phyloP scores from a whole-genome alignment of 805 yeast species.

The Hanseniaspora lindneri region DNA sequence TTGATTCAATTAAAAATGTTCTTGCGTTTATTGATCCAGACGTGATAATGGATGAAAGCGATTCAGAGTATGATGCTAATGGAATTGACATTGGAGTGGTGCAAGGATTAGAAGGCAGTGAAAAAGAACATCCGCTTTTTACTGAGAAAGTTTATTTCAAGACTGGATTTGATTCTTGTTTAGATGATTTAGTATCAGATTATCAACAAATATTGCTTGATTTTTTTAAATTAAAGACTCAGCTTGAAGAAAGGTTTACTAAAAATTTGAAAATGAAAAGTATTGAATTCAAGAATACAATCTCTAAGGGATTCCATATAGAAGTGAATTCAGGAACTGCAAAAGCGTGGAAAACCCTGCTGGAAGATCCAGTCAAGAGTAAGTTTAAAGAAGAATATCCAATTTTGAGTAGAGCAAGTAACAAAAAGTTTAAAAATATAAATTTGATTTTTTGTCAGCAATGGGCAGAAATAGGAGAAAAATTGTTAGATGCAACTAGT shows the following conservation, averaged over 20 bases:
- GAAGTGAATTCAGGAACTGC: constrained; percentile 34
- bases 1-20: constrained; percentile 26
- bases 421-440: constrained; percentile 26
- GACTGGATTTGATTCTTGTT: constrained; percentile 28
- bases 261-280: constrained; percentile 24
- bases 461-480: constrained; percentile 44
- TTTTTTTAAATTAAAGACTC: constrained; percentile 25
- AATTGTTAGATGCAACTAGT: constrained; percentile 22
- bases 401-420: constrained; percentile 19
- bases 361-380: not conserved
- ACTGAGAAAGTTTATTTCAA: constrained; percentile 18
- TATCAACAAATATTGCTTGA: constrained; percentile 24
- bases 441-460: constrained; percentile 36
- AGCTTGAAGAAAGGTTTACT: constrained; percentile 26
- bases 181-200: constrained; percentile 30
- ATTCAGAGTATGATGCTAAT: constrained; percentile 32
- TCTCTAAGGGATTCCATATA: constrained; percentile 38
- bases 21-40: constrained; percentile 19
- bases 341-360: constrained; percentile 22
- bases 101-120: not conserved
- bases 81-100: constrained; percentile 27
- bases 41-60: constrained; percentile 23
- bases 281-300: constrained; percentile 33
- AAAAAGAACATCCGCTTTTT: constrained; percentile 28
- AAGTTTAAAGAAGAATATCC: not conserved